Percentiles rank a stretch among this genome's conserved stretches.
These are phyloP conservation scores for Udeniomyces megalosporus DNA, from an alignment of 768 basidiomycete species.

Conservation along the genomic window DNA sequence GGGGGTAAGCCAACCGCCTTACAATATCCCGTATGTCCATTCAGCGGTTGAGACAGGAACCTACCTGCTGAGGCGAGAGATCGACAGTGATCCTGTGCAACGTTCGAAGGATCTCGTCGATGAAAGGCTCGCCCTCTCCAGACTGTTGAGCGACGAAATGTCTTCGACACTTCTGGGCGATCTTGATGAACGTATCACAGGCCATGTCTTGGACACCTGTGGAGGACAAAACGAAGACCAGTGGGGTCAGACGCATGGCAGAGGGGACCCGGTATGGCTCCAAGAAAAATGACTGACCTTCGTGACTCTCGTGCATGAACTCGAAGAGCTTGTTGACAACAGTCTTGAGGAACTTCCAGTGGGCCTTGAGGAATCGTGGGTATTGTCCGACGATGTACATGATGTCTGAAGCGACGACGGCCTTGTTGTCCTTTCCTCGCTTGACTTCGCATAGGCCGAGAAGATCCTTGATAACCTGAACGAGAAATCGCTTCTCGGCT, in stretches of 20 bases:
- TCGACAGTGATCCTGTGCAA: constrained; percentile 90
- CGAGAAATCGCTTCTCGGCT: constrained; percentile 95
- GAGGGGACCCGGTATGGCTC: neutral
- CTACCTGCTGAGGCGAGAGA: constrained; percentile 68
- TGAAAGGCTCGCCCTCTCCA: constrained; percentile 90
- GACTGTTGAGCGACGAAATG: constrained; percentile 99
- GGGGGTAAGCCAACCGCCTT: too few species aligned
- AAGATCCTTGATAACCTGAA: constrained; percentile 96
- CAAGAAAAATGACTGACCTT: constrained; percentile 43
- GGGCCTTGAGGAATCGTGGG: constrained; percentile 95
- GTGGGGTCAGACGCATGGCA: neutral
- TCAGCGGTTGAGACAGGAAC: neutral
- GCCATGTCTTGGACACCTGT: constrained; percentile 99
- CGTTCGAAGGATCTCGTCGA: constrained; percentile 85
- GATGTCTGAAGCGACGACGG: constrained; percentile 62
- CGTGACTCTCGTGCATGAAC: constrained; percentile 99
- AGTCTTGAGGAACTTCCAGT: constrained; percentile 99
- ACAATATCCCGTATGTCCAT: too few species aligned
- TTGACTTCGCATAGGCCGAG: constrained; percentile 97
- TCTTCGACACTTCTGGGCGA: constrained; percentile 85
- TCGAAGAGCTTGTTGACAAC: constrained; percentile 99
- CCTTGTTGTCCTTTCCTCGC: constrained; percentile 98
- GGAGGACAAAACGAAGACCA: neutral
- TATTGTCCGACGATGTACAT: constrained; percentile 97
- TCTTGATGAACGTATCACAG: constrained; percentile 99